phyloP scores from a whole-genome alignment of 192 early-diverging fungal genomes.

The Oehlia diaphana region DNA sequence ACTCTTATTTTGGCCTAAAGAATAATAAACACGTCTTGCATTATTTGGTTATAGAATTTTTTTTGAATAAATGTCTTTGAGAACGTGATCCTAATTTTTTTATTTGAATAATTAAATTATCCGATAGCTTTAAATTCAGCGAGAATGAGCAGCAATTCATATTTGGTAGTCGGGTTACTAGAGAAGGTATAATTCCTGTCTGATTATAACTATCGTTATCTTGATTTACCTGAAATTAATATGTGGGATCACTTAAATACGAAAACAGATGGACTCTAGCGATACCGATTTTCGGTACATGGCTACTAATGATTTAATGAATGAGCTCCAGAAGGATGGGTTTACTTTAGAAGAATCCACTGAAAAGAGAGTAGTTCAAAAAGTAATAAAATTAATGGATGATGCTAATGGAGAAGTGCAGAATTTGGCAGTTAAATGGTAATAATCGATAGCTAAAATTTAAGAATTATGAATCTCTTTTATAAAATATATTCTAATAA shows the following conservation, averaged over 20 bases:
- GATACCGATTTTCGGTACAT: constrained; percentile 89
- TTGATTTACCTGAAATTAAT: background rate
- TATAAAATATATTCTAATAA: background rate
- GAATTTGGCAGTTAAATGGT: constrained; percentile 74
- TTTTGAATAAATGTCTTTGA: background rate
- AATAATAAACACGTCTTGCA: background rate
- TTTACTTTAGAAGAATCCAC: constrained; percentile 59
- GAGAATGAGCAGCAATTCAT: background rate
- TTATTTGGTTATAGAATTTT: background rate
- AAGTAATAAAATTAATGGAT: constrained; percentile 59
- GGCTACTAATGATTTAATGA: constrained; percentile 78
- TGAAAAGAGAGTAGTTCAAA: constrained; percentile 63
- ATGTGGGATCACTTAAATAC: background rate
- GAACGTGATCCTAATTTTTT: background rate
- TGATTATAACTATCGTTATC: background rate
- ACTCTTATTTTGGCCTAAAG: background rate
- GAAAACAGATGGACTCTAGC: constrained; percentile 51
- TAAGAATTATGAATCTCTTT: background rate
- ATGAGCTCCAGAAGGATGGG: constrained; percentile 63
- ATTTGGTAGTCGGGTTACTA: constrained; percentile 2
- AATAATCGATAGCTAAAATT: constrained; percentile 20
- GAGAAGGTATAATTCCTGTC: constrained; percentile 3
- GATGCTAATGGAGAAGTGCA: constrained; percentile 89
- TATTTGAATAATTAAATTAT: background rate
- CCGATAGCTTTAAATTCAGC: background rate